phyloP scores from a whole-genome alignment of 2,329 filamentous ascomycete species.

The Parasarocladium wereldwijsianum region DNA sequence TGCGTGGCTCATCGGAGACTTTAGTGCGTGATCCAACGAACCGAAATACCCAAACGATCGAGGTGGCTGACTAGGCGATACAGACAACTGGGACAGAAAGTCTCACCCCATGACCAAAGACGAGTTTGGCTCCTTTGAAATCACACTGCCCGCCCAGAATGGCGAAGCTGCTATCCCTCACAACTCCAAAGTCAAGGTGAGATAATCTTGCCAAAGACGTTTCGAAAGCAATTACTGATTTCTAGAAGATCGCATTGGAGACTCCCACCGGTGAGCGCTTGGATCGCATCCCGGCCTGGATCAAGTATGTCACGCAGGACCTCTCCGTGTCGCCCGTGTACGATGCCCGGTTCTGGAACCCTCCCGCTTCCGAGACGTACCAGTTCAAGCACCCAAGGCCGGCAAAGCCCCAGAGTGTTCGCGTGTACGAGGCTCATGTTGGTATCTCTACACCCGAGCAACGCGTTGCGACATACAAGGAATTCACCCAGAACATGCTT shows the following conservation, averaged over 20 bases:
- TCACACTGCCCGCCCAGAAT: conserved; percentile 56
- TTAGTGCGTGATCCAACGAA: conserved; percentile 56
- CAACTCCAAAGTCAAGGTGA: conserved; percentile 90
- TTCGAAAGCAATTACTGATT: neutral
- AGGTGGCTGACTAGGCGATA: conserved; percentile 13
- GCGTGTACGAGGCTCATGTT: conserved; percentile 97
- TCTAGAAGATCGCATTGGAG: conserved; percentile 61
- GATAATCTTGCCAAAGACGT: conserved; percentile 6
- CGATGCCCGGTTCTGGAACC: conserved; percentile 96
- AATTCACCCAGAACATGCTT: conserved; percentile 87
- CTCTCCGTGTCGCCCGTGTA: conserved; percentile 79
- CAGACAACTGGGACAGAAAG: conserved; percentile 74
- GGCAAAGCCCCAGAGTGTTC: conserved; percentile 68
- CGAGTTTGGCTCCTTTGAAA: conserved; percentile 73
- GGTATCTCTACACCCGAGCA: conserved; percentile 89
- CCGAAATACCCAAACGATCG: neutral
- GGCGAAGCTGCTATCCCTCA: conserved; percentile 73
- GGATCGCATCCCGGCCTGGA: conserved; percentile 90
- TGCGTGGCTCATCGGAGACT: conserved; percentile 84
- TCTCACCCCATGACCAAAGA: conserved; percentile 82
- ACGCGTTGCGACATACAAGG: conserved; percentile 85
- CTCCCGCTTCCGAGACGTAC: conserved; percentile 61
- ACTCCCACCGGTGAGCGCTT: conserved; percentile 65
- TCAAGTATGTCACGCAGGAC: conserved; percentile 93
- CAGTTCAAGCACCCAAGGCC: conserved; percentile 72